Evolutionary conservation across 129 eudicot species (phyloP), one percentile per base, ranked within the genome.

Genomic region (Chrysanthemum lavandulifolium): DNA sequence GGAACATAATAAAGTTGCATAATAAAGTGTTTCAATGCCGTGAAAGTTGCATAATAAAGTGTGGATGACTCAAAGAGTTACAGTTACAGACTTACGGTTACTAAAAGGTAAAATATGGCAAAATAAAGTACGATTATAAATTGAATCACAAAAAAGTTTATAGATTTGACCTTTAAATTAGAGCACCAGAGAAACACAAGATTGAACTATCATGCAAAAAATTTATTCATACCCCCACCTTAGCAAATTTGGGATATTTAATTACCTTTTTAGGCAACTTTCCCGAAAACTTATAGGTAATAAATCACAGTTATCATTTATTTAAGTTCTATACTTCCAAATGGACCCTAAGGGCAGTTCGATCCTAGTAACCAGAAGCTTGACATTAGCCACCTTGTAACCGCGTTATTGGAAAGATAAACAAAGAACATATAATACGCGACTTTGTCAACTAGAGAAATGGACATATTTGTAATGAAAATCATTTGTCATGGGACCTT

Each of bases 301-400:
- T 6, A 40, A 40, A 40, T 40, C 10, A 40, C 47, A 40, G 0
- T 40, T 33, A 33, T 33, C 43, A 54, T 65, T n/a, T 12, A 16
- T 25, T 31, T 2, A 53, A 29, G 25, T 36, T 74, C 14, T 51
- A 63, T 62, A 29, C 55, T 53, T 65, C 66, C 57, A 54, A 65
- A 16, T 21, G 67, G 66, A 55, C 67, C 59, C 0, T 48, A 56
- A 6, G 33, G 45, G 63, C 56, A 65, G 36, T 33, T 63, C n/a
- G 10, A 52, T 74, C 21, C 71, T 63, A 64, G 54, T 74, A 31
- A 63, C 55, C 33, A 43, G 19, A 43, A 55, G 67, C 59, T 66
- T 36, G 52, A 43, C 57, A 53, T 7, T 33, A 74, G 54, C 78
- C 21, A 65, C 72, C 21, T 18, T 51, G 52, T 11, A 23, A 65